A percentile compares a stretch with the other conserved stretches of the same genome.
These are phyloP conservation scores for Apiospora arundinis DNA, from an alignment of 2,329 filamentous ascomycete species.

Conservation along the genomic window DNA sequence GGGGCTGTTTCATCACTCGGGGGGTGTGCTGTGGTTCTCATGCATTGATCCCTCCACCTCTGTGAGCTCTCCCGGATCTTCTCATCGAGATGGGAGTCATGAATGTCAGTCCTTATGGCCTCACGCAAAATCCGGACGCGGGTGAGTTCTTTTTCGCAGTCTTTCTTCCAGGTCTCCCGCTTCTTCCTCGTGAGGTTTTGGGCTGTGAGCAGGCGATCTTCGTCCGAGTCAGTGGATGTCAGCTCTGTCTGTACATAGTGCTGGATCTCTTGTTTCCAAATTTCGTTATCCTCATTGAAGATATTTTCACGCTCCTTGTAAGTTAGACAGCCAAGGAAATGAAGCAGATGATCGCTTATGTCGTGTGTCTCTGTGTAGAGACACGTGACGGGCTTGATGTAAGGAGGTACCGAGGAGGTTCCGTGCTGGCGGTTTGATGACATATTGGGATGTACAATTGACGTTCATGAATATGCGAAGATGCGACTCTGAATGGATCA, in stretches of 20 bases:
- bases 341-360: constrained; percentile 34
- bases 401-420: neutral
- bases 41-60: constrained; percentile 20
- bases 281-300: constrained; percentile 15
- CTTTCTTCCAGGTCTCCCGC: constrained; percentile 26
- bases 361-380: constrained; percentile 30
- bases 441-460: neutral
- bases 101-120: constrained; percentile 22
- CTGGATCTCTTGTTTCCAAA: constrained; percentile 26
- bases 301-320: constrained; percentile 28
- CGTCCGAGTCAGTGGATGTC: neutral
- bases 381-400: constrained; percentile 22
- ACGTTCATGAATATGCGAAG: too few species aligned
- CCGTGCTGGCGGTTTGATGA: neutral
- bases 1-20: neutral
- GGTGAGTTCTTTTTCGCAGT: constrained; percentile 28
- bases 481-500: too few species aligned
- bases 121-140: constrained; percentile 33
- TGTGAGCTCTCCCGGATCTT: constrained; percentile 21
- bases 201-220: neutral
- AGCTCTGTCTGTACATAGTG: constrained; percentile 22
- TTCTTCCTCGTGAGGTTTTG: constrained; percentile 20
- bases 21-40: neutral
- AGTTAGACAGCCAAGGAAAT: constrained; percentile 35
- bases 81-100: constrained; percentile 29